Conservation (phyloP, 2,329 filamentous ascomycete species). For the Aspergillus ibericus region DNA sequence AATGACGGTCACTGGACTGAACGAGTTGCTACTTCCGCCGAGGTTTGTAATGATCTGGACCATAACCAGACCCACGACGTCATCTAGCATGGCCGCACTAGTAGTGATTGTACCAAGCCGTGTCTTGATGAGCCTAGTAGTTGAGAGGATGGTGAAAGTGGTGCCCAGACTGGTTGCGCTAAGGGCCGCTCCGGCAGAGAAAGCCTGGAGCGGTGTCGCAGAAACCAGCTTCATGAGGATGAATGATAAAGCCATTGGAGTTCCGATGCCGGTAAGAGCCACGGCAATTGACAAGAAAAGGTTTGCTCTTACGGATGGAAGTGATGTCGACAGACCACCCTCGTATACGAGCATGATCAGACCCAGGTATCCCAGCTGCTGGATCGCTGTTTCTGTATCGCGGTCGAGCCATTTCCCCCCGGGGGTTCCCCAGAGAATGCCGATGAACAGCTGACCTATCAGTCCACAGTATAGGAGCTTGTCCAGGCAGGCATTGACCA, state of each 20-base stretch:
- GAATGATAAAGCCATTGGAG: conserved; percentile 68
- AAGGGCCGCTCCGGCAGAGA: conserved; percentile 70
- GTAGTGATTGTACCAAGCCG: conserved; percentile 64
- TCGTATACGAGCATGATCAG: conserved; percentile 72
- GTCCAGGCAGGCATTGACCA: conserved; percentile 59
- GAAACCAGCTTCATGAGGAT: conserved; percentile 51
- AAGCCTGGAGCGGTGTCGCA: conserved; percentile 61
- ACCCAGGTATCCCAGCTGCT: conserved; percentile 70
- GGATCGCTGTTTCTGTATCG: conserved; percentile 55
- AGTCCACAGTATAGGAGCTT: conserved; percentile 66
- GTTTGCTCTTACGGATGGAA: conserved; percentile 59
- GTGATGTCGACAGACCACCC: conserved; percentile 42
- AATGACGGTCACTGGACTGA: background rate
- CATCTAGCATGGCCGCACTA: conserved; percentile 78
- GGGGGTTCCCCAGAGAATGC: conserved; percentile 68
- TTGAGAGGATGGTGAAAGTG: conserved; percentile 63
- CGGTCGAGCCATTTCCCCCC: conserved; percentile 60
- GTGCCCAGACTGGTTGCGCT: conserved; percentile 75
- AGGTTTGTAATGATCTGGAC: conserved; percentile 68
- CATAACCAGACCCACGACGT: conserved; percentile 75
- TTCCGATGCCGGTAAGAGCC: conserved; percentile 63
- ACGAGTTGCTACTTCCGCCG: background rate
- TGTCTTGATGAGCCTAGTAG: conserved; percentile 58
- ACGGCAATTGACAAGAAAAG: conserved; percentile 60
- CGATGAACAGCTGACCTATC: conserved; percentile 69